Percentiles rank a stretch among this genome's conserved stretches.
phyloP scores from a whole-genome alignment of 2,329 filamentous ascomycete species.

The Fusarium drepaniforme region DNA sequence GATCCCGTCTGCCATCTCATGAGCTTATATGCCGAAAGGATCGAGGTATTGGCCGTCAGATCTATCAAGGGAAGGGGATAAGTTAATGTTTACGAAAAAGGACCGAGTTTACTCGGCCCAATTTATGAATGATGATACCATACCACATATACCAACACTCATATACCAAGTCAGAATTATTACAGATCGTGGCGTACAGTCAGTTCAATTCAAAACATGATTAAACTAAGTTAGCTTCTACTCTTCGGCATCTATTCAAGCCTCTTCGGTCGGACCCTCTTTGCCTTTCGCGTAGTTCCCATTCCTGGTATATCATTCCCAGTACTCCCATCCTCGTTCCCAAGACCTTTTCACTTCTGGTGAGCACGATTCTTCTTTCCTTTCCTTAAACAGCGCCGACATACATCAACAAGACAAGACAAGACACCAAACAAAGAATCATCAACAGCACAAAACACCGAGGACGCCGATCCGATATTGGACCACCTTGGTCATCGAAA shows the following conservation, averaged over 20 bases:
- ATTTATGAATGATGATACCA: slow-evolving; percentile 13
- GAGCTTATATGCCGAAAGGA: slow-evolving; percentile 78
- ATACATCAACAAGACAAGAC: neutral
- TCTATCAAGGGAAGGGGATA: slow-evolving; percentile 51
- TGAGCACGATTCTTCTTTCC: neutral
- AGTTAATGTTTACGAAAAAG: slow-evolving; percentile 17
- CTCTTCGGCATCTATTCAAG: neutral
- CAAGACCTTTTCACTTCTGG: neutral
- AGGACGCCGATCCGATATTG: slow-evolving; percentile 4
- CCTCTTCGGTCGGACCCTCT: neutral
- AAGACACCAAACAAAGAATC: slow-evolving; percentile 11
- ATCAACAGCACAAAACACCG: slow-evolving; percentile 27
- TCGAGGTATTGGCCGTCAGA: slow-evolving; percentile 78
- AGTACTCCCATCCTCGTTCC: slow-evolving; percentile 1
- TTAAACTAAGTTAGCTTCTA: slow-evolving; percentile 1
- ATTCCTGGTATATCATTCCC: slow-evolving; percentile 18
- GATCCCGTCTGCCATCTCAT: slow-evolving; percentile 86
- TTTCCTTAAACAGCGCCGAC: neutral
- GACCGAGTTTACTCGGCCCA: neutral
- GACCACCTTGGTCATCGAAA: neutral
- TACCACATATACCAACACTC: neutral
- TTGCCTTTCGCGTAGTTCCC: slow-evolving; percentile 1
- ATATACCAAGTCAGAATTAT: neutral
- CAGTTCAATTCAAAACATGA: neutral
- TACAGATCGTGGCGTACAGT: neutral